Percentiles rank a stretch among this genome's conserved stretches.
phyloP scores from a whole-genome alignment of 2,329 filamentous ascomycete genomes.

The Didymella segeticola region DNA sequence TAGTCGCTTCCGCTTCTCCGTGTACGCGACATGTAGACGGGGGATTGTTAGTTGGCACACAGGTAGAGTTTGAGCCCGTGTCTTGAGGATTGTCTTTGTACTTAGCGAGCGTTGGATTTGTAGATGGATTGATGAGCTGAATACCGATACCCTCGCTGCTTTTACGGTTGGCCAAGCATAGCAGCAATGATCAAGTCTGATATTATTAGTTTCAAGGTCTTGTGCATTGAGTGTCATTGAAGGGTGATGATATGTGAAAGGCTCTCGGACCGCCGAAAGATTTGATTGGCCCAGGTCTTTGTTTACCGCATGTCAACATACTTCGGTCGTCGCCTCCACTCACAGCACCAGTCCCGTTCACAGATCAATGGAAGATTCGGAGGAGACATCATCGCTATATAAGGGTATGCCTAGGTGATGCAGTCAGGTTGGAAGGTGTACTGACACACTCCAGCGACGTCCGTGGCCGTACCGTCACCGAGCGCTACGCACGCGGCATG shows the following conservation, averaged over 20 bases:
- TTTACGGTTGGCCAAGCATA: conserved; percentile 27
- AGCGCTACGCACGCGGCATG: conserved; percentile 49
- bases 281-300: conserved; percentile 23
- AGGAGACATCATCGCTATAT: conserved; percentile 40
- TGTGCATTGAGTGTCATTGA: neutral
- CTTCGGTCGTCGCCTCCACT: conserved; percentile 1
- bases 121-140: conserved; percentile 26
- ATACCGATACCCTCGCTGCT: conserved; percentile 47
- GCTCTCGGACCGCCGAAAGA: conserved; percentile 4
- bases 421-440: neutral
- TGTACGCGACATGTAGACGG: conserved; percentile 9
- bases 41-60: conserved; percentile 14
- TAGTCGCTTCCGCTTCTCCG: neutral
- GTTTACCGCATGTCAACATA: conserved; percentile 42
- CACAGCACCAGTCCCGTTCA: conserved; percentile 5
- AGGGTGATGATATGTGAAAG: neutral
- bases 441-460: conserved; percentile 36
- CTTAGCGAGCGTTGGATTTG: conserved; percentile 21
- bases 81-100: conserved; percentile 8
- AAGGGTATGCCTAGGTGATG: conserved; percentile 28
- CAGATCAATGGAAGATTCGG: conserved; percentile 34
- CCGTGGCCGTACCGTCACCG: conserved; percentile 47
- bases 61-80: conserved; percentile 14
- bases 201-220: neutral
- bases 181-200: neutral